These are phyloP conservation scores for Wickerhamomyces silvicola DNA, from an alignment of 805 yeast genomes.

Conservation along the genomic window DNA sequence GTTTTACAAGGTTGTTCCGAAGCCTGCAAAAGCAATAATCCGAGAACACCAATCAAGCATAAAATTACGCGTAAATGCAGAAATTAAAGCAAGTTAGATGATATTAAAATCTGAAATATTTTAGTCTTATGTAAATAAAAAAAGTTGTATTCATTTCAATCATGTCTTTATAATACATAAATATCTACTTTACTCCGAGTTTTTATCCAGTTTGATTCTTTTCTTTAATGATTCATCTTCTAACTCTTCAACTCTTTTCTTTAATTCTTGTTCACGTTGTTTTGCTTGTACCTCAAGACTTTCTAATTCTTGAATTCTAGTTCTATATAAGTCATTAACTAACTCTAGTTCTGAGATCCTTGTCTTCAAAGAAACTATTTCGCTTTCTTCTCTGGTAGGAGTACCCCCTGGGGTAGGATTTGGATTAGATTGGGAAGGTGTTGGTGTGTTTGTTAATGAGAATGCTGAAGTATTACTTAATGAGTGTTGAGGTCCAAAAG, in stretches of 20 bases:
- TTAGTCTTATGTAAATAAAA: too few species aligned
- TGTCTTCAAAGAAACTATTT: slow-evolving; percentile 48
- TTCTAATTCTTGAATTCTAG: slow-evolving; percentile 79
- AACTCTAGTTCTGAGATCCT: slow-evolving; percentile 83
- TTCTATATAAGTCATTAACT: slow-evolving; percentile 81
- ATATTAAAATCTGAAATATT: too few species aligned
- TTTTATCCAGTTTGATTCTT: slow-evolving; percentile 15
- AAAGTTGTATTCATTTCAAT: too few species aligned
- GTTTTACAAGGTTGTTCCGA: too few species aligned
- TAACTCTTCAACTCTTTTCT: slow-evolving; percentile 7
- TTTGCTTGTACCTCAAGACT: slow-evolving; percentile 10
- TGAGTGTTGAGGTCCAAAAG: slow-evolving; percentile 39
- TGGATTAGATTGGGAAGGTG: slow-evolving; percentile 1
- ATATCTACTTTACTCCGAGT: not conserved
- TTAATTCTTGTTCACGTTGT: slow-evolving; percentile 9
- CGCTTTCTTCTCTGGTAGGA: slow-evolving; percentile 20
- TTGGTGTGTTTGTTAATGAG: slow-evolving; percentile 9
- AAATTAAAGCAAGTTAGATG: too few species aligned
- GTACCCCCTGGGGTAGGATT: not conserved
- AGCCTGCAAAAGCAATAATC: too few species aligned
- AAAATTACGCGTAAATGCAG: too few species aligned
- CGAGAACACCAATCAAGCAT: too few species aligned
- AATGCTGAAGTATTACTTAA: slow-evolving; percentile 23
- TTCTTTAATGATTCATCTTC: slow-evolving; percentile 12
- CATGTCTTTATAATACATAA: too few species aligned